Evolutionary conservation across 148 eudicot genomes (phyloP).

Genomic region (Rhododendron vialii): DNA sequence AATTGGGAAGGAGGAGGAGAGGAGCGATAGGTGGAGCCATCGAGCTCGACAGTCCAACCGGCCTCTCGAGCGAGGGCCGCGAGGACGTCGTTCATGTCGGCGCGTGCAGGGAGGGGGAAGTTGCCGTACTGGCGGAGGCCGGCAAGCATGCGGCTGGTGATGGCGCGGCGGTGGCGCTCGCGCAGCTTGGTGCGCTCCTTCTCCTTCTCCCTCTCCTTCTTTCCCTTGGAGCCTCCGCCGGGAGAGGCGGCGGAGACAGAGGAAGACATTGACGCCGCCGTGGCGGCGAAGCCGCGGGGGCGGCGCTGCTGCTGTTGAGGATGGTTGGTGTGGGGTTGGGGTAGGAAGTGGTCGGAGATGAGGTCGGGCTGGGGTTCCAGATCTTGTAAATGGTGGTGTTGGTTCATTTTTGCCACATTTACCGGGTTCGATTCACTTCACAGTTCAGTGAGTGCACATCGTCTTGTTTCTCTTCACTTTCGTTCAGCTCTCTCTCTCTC

Average conservation of each 20-base stretch:
- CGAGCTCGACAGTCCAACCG: slow-evolving; percentile 59
- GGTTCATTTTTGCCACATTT: slow-evolving; percentile 28
- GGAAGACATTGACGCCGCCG: slow-evolving; percentile 13
- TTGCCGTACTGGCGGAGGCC: slow-evolving; percentile 78
- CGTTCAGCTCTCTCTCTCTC: neutral
- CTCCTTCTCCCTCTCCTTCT: slow-evolving; percentile 66
- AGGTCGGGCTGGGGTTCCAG: slow-evolving; percentile 22
- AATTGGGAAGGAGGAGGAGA: slow-evolving; percentile 27
- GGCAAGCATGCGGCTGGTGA: slow-evolving; percentile 72
- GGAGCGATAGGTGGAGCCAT: slow-evolving; percentile 58
- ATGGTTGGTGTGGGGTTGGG: slow-evolving; percentile 8
- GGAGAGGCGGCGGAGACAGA: slow-evolving; percentile 15
- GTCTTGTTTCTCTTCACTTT: neutral
- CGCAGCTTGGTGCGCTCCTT: slow-evolving; percentile 70
- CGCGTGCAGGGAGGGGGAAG: slow-evolving; percentile 59
- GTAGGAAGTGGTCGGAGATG: slow-evolving; percentile 15
- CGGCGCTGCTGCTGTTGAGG: slow-evolving; percentile 44
- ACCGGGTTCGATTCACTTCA: neutral
- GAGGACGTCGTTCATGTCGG: slow-evolving; percentile 72
- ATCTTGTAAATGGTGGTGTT: slow-evolving; percentile 18
- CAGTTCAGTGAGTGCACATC: neutral
- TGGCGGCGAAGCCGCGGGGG: slow-evolving; percentile 63
- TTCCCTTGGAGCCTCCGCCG: slow-evolving; percentile 26
- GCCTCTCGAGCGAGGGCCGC: slow-evolving; percentile 71
- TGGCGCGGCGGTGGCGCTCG: slow-evolving; percentile 73